Percentiles rank a stretch among this genome's conserved stretches.
Evolutionary conservation across 257 asterid species (phyloP).

Genomic region (Jacaranda copaia): DNA sequence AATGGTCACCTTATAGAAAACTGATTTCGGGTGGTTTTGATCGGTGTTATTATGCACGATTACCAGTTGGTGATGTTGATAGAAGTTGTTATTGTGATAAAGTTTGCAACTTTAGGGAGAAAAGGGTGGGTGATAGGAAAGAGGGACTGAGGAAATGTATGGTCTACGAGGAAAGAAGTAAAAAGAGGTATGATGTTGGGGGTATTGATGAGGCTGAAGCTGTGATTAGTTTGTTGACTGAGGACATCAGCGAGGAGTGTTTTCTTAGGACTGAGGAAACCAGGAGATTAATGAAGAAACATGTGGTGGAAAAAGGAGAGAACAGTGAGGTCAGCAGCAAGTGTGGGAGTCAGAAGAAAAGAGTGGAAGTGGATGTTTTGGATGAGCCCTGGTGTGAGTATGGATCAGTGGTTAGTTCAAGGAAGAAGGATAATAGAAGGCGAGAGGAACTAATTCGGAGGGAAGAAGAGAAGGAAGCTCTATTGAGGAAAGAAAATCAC

Average conservation of each 20-base stretch:
- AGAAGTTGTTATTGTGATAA: constrained; percentile 51
- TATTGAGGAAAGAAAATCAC: constrained; percentile 36
- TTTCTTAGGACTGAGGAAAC: constrained; percentile 50
- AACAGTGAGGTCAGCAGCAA: constrained; percentile 30
- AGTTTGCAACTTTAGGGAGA: constrained; percentile 44
- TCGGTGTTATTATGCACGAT: constrained; percentile 48
- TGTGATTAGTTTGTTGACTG: constrained; percentile 79
- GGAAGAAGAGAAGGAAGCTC: constrained; percentile 33
- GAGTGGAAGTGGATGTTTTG: constrained; percentile 42
- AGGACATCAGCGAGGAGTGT: constrained; percentile 62
- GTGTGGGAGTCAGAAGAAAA: constrained; percentile 53
- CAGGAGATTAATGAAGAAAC: constrained; percentile 48
- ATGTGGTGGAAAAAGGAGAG: constrained; percentile 50
- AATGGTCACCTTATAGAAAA: constrained; percentile 60
- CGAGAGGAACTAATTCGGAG: constrained; percentile 46
- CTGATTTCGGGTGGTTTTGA: constrained; percentile 59
- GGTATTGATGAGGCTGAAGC: constrained; percentile 75
- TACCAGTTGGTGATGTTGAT: constrained; percentile 47
- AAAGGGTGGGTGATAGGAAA: constrained; percentile 47
- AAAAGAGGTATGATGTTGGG: constrained; percentile 38
- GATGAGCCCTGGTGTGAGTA: constrained; percentile 46
- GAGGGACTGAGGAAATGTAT: constrained; percentile 52
- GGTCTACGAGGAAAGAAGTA: constrained; percentile 62
- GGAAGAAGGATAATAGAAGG: constrained; percentile 47
- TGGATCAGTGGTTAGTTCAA: constrained; percentile 40